A percentile compares a stretch with the other conserved stretches of the same genome.
Conservation (phyloP, 345 rosid species). For the Brassica rapa region DNA sequence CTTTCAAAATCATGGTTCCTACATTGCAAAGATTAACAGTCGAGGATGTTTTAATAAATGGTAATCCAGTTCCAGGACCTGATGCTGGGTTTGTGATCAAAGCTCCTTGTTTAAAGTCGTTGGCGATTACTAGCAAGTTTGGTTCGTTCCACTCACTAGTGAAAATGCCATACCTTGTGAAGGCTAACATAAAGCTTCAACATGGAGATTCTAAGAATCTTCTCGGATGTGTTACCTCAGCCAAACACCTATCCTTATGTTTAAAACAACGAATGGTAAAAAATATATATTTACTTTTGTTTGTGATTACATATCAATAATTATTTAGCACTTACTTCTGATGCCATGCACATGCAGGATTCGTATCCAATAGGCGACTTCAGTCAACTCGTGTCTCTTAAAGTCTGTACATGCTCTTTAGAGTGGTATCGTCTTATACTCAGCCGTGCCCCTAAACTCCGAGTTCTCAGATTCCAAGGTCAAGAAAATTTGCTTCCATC, state of each 20-base stretch:
- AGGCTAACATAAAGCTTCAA: not conserved
- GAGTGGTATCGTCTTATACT: not conserved
- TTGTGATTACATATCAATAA: not conserved
- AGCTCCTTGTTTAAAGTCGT: conserved; percentile 10
- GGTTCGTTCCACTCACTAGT: not conserved
- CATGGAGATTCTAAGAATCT: not conserved
- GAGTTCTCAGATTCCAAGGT: conserved; percentile 24
- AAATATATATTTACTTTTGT: not conserved
- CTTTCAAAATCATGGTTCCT: not conserved
- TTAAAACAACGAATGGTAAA: not conserved
- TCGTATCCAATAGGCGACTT: not conserved
- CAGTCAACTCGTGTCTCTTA: conserved; percentile 14
- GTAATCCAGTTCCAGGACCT: not conserved
- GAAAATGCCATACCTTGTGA: not conserved
- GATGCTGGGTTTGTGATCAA: conserved; percentile 5
- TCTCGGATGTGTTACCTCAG: not conserved
- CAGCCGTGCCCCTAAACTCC: conserved; percentile 13
- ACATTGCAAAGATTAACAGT: not conserved
- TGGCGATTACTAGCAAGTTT: not conserved
- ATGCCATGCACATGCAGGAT: not conserved
- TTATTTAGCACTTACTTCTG: not conserved
- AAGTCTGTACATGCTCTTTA: not conserved
- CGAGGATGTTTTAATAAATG: not conserved
- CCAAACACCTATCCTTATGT: not conserved
- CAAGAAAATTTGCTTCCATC: not conserved